Conservation (phyloP, 257 asterid species). For the Penstemon eatonii region DNA sequence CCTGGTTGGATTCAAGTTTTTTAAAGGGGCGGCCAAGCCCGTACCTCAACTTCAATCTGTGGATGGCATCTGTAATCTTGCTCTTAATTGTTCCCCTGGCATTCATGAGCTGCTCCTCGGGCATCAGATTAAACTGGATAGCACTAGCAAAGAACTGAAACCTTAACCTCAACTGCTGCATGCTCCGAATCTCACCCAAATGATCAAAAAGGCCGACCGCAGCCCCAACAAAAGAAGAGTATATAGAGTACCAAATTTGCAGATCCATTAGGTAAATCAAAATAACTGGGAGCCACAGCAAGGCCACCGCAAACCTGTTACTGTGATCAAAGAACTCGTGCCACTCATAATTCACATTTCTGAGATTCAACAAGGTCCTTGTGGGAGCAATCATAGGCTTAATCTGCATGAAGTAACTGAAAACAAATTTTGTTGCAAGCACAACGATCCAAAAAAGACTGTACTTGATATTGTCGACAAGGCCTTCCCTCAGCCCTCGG, state of each 20-base stretch:
- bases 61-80: slow-evolving; percentile 77
- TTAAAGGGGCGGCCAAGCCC: slow-evolving; percentile 93
- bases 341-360: slow-evolving; percentile 68
- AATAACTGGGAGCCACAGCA: slow-evolving; percentile 92
- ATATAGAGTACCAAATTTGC: slow-evolving; percentile 94
- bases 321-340: slow-evolving; percentile 70
- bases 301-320: slow-evolving; percentile 86
- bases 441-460: slow-evolving; percentile 82
- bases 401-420: slow-evolving; percentile 96
- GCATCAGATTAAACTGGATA: slow-evolving; percentile 95
- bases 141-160: slow-evolving; percentile 99
- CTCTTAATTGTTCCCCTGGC: slow-evolving; percentile 72
- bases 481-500: slow-evolving; percentile 97
- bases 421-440: slow-evolving; percentile 76
- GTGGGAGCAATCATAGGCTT: slow-evolving; percentile 94
- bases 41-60: slow-evolving; percentile 86
- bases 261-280: slow-evolving; percentile 92
- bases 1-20: slow-evolving; percentile 91
- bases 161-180: slow-evolving; percentile 92
- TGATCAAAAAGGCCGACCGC: slow-evolving; percentile 92
- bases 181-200: slow-evolving; percentile 97
- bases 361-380: slow-evolving; percentile 54
- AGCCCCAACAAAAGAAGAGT: slow-evolving; percentile 89
- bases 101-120: slow-evolving; percentile 92
- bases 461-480: slow-evolving; percentile 81